These are phyloP conservation scores for Blakeslea trispora DNA, from an alignment of 371 early-diverging fungal species.

Conservation along the genomic window DNA sequence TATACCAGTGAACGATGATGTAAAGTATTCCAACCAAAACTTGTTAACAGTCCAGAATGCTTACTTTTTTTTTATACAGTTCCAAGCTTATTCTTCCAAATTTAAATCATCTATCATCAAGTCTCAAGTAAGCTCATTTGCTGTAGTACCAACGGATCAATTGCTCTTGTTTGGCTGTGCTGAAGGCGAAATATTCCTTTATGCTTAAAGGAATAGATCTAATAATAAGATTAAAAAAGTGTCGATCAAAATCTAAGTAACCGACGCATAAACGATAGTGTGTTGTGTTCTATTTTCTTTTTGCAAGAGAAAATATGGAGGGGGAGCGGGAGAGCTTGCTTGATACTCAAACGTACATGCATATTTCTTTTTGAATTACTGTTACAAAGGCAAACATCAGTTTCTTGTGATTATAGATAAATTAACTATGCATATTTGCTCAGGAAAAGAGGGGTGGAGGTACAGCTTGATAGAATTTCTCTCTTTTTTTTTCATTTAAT, in stretches of 20 bases:
- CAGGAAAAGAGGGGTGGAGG: too few relatives aligned
- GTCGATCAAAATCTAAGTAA: too few relatives aligned
- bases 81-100: conserved; percentile 66
- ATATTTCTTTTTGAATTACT: neutral
- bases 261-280: too few relatives aligned
- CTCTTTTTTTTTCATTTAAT: too few relatives aligned
- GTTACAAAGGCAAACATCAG: too few relatives aligned
- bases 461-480: too few relatives aligned
- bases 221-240: too few relatives aligned
- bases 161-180: conserved; percentile 61
- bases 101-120: conserved; percentile 66
- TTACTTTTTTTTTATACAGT: conserved; percentile 31
- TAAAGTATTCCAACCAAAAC: conserved; percentile 28
- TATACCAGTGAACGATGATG: conserved; percentile 68
- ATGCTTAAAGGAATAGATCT: conserved; percentile 42
- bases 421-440: too few relatives aligned
- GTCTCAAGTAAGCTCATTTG: conserved; percentile 63
- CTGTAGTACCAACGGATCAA: conserved; percentile 63
- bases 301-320: neutral
- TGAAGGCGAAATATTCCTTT: conserved; percentile 67
- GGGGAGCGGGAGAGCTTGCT: too few relatives aligned
- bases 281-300: neutral
- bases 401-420: too few relatives aligned
- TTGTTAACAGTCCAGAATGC: neutral
- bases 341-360: neutral